Conservation (phyloP, 2,329 filamentous ascomycete species). For the Coniochaeta prunicola region DNA sequence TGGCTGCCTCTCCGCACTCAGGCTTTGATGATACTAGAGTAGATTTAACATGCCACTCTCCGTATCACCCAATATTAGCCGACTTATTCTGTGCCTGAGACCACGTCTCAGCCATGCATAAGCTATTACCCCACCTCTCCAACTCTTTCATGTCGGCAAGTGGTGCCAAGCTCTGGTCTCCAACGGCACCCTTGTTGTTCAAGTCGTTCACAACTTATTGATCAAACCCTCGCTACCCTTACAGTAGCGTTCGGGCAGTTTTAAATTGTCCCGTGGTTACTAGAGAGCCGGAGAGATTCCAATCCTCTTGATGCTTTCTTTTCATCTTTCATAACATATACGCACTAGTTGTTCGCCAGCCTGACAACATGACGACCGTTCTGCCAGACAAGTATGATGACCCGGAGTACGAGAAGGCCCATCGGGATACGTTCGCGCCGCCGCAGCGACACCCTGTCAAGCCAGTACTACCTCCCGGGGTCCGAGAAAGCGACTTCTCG, state of each 20-base stretch:
- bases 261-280: no score
- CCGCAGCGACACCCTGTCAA: constrained; percentile 27
- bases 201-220: neutral
- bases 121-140: neutral
- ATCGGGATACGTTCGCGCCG: constrained; percentile 31
- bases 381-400: constrained; percentile 25
- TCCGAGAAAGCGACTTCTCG: constrained; percentile 27
- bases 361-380: constrained; percentile 7
- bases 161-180: neutral
- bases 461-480: constrained; percentile 30
- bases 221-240: neutral
- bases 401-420: constrained; percentile 31
- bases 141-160: neutral
- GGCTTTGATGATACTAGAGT: no score
- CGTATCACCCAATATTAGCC: neutral
- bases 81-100: neutral
- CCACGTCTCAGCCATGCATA: neutral
- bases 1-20: neutral
- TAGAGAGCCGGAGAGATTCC: no score
- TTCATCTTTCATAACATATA: neutral
- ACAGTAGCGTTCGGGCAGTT: no score
- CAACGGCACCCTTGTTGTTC: neutral
- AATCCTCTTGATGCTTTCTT: neutral
- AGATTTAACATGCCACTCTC: neutral
- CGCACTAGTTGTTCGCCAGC: neutral